Percentiles rank a stretch among this genome's conserved stretches.
Conservation (phyloP, 2,329 filamentous ascomycete genomes). For the Malbranchea cinnamomea region DNA sequence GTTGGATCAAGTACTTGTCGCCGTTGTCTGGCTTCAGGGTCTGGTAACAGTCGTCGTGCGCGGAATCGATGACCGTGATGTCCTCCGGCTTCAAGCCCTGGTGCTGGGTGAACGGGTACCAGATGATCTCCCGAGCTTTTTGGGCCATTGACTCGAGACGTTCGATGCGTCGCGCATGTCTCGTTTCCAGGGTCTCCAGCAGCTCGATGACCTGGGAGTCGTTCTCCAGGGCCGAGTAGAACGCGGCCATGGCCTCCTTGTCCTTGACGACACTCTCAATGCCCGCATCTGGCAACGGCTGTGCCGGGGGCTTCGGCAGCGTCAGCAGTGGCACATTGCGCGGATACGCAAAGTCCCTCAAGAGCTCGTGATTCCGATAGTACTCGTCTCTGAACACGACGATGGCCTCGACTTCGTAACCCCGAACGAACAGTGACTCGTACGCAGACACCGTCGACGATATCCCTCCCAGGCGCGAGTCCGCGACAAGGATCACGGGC, state of each 20-base stretch:
- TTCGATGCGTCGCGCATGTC: slow-evolving; percentile 42
- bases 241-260: slow-evolving; percentile 41
- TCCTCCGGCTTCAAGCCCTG: slow-evolving; percentile 43
- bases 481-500: slow-evolving; percentile 59
- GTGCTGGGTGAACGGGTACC: slow-evolving; percentile 83
- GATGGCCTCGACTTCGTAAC: slow-evolving; percentile 59
- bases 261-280: slow-evolving; percentile 31
- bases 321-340: slow-evolving; percentile 42
- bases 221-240: slow-evolving; percentile 41
- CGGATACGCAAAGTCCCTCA: slow-evolving; percentile 51
- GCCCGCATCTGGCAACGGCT: slow-evolving; percentile 15
- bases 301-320: slow-evolving; percentile 44
- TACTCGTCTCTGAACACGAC: slow-evolving; percentile 51
- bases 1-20: slow-evolving; percentile 32
- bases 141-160: slow-evolving; percentile 46
- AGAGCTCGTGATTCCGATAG: slow-evolving; percentile 55
- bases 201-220: slow-evolving; percentile 29
- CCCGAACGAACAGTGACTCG: slow-evolving; percentile 62
- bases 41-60: slow-evolving; percentile 65
- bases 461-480: slow-evolving; percentile 64
- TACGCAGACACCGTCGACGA: slow-evolving; percentile 66
- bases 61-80: slow-evolving; percentile 66
- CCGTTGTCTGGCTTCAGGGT: slow-evolving; percentile 27
- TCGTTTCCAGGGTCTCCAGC: slow-evolving; percentile 36
- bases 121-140: slow-evolving; percentile 51